Conservation (phyloP, 2,329 filamentous ascomycete species). For the Talaromyces verruculosus region DNA sequence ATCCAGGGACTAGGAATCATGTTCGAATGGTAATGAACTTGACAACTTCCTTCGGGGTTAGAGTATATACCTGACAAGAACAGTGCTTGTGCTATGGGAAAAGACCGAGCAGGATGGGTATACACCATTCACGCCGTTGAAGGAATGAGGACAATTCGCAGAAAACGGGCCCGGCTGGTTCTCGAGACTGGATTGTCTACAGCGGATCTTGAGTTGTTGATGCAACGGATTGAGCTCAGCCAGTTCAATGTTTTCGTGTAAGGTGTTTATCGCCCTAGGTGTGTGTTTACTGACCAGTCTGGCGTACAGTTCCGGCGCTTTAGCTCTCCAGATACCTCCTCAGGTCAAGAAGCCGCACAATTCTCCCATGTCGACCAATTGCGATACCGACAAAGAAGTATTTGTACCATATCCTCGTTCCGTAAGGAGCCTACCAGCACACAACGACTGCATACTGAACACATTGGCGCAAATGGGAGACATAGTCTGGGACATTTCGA, state of each 20-base stretch:
- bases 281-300: neutral
- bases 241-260: constrained; percentile 18
- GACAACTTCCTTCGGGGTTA: neutral
- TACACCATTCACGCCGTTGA: constrained; percentile 28
- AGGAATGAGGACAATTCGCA: constrained; percentile 21
- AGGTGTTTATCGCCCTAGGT: neutral
- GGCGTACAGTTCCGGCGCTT: constrained; percentile 7
- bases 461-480: constrained; percentile 28
- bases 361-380: constrained; percentile 22
- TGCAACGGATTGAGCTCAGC: constrained; percentile 25
- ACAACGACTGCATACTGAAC: constrained; percentile 30
- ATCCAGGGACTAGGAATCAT: constrained; percentile 35
- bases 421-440: constrained; percentile 23
- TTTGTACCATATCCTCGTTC: constrained; percentile 31
- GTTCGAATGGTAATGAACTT: constrained; percentile 20
- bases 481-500: constrained; percentile 26
- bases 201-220: constrained; percentile 23
- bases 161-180: constrained; percentile 25
- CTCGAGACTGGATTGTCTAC: constrained; percentile 18
- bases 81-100: constrained; percentile 28
- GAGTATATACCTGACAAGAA: neutral
- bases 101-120: constrained; percentile 33
- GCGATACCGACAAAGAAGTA: constrained; percentile 22
- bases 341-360: constrained; percentile 20
- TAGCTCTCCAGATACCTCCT: constrained; percentile 15